Evolutionary conservation across 2,329 filamentous ascomycete species (phyloP).

Genomic region (Phialophora tarda): DNA sequence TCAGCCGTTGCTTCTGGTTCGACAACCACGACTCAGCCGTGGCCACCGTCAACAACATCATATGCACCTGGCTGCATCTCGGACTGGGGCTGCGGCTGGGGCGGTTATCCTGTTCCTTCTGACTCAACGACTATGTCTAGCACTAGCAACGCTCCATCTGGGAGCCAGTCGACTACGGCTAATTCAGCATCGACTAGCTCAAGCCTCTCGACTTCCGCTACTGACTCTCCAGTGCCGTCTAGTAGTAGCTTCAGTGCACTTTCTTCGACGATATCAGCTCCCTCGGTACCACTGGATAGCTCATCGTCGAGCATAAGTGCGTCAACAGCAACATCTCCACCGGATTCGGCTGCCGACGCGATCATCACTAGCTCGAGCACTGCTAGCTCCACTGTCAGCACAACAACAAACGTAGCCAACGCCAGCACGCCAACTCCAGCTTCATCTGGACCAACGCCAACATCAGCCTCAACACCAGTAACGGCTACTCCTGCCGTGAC

Average conservation of each 20-base stretch:
- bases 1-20: not conserved
- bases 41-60: not conserved
- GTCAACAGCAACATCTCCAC: not conserved
- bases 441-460: not conserved
- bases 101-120: not conserved
- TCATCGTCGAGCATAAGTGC: not conserved
- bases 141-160: not conserved
- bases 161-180: constrained; percentile 1
- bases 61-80: constrained; percentile 1
- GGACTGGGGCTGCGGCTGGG: not conserved
- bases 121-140: constrained; percentile 1
- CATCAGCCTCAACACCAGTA: constrained; percentile 4
- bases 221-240: not conserved
- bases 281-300: not conserved
- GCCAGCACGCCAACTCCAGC: not conserved
- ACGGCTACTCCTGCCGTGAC: not conserved
- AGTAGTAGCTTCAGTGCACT: too few species aligned
- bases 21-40: not conserved
- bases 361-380: not conserved
- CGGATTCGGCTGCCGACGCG: not conserved
- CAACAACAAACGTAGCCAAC: not conserved
- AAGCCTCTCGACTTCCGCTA: not conserved
- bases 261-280: not conserved
- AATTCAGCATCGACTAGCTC: constrained; percentile 5
- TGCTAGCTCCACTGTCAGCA: not conserved